These are phyloP conservation scores for Cadophora sp. DNA, from an alignment of 2,329 filamentous ascomycete species.

Conservation along the genomic window DNA sequence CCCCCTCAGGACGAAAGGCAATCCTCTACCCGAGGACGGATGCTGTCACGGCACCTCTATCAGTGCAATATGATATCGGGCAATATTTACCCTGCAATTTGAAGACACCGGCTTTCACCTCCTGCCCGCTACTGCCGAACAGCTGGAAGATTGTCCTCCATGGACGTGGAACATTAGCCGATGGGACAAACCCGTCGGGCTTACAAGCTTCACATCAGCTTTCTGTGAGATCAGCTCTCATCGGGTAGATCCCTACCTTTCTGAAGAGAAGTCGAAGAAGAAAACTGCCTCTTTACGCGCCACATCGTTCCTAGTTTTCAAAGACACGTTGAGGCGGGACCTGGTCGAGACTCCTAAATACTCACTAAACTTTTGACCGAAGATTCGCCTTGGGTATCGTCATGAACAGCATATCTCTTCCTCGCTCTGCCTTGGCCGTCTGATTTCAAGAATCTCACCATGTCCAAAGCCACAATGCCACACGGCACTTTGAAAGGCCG, in stretches of 20 bases:
- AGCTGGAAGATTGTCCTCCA: neutral
- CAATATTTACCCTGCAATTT: neutral
- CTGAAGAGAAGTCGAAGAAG: neutral
- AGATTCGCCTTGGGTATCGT: neutral
- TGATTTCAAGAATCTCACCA: neutral
- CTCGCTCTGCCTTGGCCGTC: neutral
- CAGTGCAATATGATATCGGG: neutral
- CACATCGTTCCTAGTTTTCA: neutral
- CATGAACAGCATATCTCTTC: neutral
- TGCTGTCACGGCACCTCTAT: too few species aligned
- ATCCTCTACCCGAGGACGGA: too few species aligned
- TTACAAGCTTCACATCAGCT: neutral
- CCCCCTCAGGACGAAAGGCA: too few species aligned
- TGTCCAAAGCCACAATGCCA: conserved; percentile 5
- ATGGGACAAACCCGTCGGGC: conserved; percentile 7
- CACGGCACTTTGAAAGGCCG: neutral
- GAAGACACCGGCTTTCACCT: neutral
- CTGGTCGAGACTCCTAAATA: neutral
- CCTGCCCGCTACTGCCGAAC: neutral
- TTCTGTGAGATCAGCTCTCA: neutral
- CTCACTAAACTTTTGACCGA: too few species aligned
- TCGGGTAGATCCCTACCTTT: conserved; percentile 12
- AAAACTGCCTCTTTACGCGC: neutral
- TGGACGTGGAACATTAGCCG: neutral
- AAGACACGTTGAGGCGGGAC: neutral